phyloP scores from a whole-genome alignment of 23 red algal genomes.

The Gracilaria gracilis region DNA sequence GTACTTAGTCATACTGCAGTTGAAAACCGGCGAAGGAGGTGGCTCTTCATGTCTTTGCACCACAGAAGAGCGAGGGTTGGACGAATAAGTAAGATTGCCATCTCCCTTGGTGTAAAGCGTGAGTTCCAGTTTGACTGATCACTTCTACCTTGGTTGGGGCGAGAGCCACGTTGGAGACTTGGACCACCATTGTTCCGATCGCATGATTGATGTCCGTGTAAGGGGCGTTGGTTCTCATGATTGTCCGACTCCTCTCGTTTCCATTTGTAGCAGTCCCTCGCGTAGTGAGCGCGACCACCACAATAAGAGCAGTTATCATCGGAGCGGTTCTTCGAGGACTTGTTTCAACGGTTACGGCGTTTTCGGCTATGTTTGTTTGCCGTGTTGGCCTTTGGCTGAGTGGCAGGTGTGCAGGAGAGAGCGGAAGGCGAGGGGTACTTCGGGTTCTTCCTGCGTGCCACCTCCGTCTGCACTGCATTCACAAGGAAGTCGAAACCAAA shows the following conservation, averaged over 20 bases:
- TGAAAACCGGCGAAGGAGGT: background rate
- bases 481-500: constrained; percentile 2
- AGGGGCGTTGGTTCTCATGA: background rate
- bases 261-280: background rate
- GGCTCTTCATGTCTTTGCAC: constrained; percentile 13
- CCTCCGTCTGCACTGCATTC: constrained; percentile 5
- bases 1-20: background rate
- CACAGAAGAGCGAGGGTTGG: background rate
- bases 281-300: background rate
- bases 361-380: background rate
- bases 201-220: background rate
- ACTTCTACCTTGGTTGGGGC: too few relatives aligned
- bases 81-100: background rate
- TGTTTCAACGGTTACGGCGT: background rate
- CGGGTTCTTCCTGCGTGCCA: constrained; percentile 7
- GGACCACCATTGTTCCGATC: too few relatives aligned
- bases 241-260: background rate
- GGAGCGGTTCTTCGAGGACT: background rate
- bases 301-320: background rate
- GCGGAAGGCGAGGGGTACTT: background rate
- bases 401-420: background rate
- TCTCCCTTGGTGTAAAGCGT: constrained; percentile 6
- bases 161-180: too few relatives aligned
- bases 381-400: too few relatives aligned
- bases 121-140: background rate